Base-by-base conservation (phyloP, 441 rosid genomes). In the Manihot esculenta region DNA sequence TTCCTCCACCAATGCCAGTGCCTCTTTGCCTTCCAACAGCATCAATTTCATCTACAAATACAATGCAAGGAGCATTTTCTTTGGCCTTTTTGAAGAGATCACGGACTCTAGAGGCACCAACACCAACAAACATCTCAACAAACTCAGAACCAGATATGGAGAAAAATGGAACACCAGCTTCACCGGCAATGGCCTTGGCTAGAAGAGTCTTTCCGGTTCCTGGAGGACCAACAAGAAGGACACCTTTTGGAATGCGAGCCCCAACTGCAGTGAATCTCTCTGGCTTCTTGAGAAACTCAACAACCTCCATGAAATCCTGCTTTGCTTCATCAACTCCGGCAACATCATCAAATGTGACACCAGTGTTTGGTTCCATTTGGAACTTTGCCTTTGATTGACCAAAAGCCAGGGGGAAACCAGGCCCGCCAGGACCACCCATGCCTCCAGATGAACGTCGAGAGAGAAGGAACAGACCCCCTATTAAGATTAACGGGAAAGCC, bases 321-420 rank as follows among this genome's bases (percentile, higher is more conserved):
- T 91, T 94, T 23, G 97, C 99, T 81, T 94, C 99, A 76, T 94
- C 99, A 15, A 94, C 99, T 72, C 99, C 99, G 51, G 99, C 97
- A 60, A 94, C 97, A 76, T 94, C 99, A 78, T 94, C 95, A 66
- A 91, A 91, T 58, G 97, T 94, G 51, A 94, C 97, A n/a, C 99
- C 99, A 1, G 99, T 94, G 80, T 85, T 94, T 20, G 97, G 95
- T 74, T 94, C 97, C 99, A 94, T 94, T 75, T 92, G 99, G 82
- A 94, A 94, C 89, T 94, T 94, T 6, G 99, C 97, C 75, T 88
- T 92, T 2, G 99, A 94, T 78, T 92, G 97, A 74, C 97, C 99
- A 70, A 92, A 78, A 35, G 76, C 75, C 60, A 94, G 85, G 18
- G 99, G 99, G 71, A 86, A 90, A 64, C 99, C 99, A 69, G 93